Evolutionary conservation across 192 early-diverging fungal genomes (phyloP).

Genomic region (Jimgerdemannia flammicorona): DNA sequence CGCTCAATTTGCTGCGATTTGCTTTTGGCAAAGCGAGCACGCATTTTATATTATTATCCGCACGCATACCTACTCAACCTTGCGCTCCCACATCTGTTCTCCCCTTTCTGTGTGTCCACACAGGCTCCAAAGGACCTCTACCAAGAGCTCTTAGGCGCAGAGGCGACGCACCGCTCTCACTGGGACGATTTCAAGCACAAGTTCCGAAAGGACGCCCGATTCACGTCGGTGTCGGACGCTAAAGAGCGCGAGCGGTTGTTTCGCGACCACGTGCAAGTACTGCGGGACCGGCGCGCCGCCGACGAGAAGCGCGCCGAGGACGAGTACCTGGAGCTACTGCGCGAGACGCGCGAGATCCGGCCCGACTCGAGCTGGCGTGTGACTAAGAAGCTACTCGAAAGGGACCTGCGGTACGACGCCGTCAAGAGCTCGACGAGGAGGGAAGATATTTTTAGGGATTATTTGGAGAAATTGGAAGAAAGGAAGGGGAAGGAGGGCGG

Average conservation of each 20-base stretch:
- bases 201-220: slow-evolving; percentile 61
- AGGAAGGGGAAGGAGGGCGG: slow-evolving; percentile 17
- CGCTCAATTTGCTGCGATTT: no score
- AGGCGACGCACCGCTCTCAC: slow-evolving; percentile 46
- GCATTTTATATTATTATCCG: no score
- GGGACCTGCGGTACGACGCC: slow-evolving; percentile 61
- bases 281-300: slow-evolving; percentile 20
- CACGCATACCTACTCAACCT: no score
- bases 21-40: no score
- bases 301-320: slow-evolving; percentile 39
- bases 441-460: slow-evolving; percentile 70
- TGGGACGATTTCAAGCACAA: slow-evolving; percentile 77
- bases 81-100: not conserved
- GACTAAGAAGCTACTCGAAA: slow-evolving; percentile 60
- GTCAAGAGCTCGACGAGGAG: slow-evolving; percentile 57
- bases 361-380: slow-evolving; percentile 62
- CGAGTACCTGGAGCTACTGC: slow-evolving; percentile 56
- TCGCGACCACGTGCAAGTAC: slow-evolving; percentile 53
- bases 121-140: slow-evolving; percentile 53
- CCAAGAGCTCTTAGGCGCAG: slow-evolving; percentile 51
- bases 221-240: slow-evolving; percentile 48
- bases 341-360: slow-evolving; percentile 51
- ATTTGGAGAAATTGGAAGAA: slow-evolving; percentile 40
- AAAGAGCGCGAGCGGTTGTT: slow-evolving; percentile 63
- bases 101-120: not conserved